Percentiles rank a stretch among this genome's conserved stretches.
These are phyloP conservation scores for Syncephalastrum sp. DNA, from an alignment of 371 early-diverging fungal species.

Conservation along the genomic window DNA sequence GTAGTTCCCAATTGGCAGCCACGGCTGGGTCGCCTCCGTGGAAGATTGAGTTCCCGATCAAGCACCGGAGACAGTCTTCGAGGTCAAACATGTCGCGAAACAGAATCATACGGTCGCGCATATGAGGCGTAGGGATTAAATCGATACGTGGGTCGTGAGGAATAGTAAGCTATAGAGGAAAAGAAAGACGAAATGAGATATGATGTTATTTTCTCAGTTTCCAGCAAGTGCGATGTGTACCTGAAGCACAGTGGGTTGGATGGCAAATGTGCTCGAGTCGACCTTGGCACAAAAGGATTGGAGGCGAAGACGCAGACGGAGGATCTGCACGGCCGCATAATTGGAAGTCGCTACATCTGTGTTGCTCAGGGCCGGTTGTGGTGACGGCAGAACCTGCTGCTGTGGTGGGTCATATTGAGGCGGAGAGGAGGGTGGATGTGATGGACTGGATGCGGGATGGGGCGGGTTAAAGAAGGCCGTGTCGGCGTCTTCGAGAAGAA, in stretches of 20 bases:
- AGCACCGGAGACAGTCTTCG: constrained; percentile 45
- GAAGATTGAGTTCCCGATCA: constrained; percentile 34
- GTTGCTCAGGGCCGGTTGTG: constrained; percentile 8
- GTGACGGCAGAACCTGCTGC: neutral
- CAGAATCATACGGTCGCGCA: constrained; percentile 54
- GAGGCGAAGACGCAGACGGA: constrained; percentile 22
- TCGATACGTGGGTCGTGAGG: constrained; percentile 56
- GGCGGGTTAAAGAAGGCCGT: no score
- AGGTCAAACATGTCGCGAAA: constrained; percentile 43
- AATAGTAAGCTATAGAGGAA: constrained; percentile 21
- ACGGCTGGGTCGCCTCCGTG: constrained; percentile 45
- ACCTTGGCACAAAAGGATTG: constrained; percentile 21
- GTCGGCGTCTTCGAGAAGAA: no score
- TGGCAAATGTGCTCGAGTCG: constrained; percentile 25
- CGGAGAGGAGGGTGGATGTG: constrained; percentile 2
- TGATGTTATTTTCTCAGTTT: neutral
- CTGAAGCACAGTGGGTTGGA: constrained; percentile 33
- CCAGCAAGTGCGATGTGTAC: constrained; percentile 5
- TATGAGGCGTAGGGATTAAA: constrained; percentile 45
- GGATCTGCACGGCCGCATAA: constrained; percentile 27
- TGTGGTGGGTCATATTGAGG: constrained; percentile 12
- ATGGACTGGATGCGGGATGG: neutral
- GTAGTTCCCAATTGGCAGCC: constrained; percentile 47
- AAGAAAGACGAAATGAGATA: neutral
- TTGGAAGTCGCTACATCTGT: constrained; percentile 24